Evolutionary conservation across 257 asterid genomes (phyloP).

Genomic region (Solanum lignicaule): DNA sequence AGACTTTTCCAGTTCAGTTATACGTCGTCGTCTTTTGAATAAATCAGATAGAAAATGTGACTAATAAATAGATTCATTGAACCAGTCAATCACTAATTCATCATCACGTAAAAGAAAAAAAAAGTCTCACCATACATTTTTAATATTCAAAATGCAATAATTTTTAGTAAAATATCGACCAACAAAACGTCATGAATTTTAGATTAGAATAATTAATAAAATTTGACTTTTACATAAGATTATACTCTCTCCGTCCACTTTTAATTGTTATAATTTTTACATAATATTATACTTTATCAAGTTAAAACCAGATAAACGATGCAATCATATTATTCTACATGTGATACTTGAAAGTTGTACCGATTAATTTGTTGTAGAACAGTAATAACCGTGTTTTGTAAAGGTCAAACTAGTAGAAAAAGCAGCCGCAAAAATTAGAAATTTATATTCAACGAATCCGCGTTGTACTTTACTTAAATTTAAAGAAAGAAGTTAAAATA

Average conservation of each 20-base stretch:
- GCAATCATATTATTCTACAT: not conserved
- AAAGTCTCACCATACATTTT: not conserved
- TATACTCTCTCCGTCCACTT: accelerated
- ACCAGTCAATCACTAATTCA: not conserved
- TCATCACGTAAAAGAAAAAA: not conserved
- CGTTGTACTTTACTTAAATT: not conserved
- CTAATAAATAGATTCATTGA: not conserved
- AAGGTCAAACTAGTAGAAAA: constrained; percentile 29
- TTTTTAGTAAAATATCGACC: not conserved
- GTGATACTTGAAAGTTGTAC: constrained; percentile 18
- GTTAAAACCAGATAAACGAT: too few relatives aligned
- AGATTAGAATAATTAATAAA: not conserved
- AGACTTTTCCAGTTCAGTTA: not conserved
- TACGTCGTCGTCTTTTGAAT: not conserved
- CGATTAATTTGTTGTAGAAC: not conserved
- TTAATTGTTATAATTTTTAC: too few relatives aligned
- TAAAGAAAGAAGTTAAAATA: not conserved
- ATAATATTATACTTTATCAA: too few relatives aligned
- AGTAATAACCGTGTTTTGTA: constrained; percentile 5
- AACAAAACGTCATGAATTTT: not conserved
- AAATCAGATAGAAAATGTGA: not conserved
- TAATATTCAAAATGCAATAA: not conserved
- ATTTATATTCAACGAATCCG: constrained; percentile 6
- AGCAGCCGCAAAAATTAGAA: constrained; percentile 22
- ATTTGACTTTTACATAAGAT: not conserved